Conservation (phyloP, 352 stramenopile species). For the Phytophthora sp. region DNA sequence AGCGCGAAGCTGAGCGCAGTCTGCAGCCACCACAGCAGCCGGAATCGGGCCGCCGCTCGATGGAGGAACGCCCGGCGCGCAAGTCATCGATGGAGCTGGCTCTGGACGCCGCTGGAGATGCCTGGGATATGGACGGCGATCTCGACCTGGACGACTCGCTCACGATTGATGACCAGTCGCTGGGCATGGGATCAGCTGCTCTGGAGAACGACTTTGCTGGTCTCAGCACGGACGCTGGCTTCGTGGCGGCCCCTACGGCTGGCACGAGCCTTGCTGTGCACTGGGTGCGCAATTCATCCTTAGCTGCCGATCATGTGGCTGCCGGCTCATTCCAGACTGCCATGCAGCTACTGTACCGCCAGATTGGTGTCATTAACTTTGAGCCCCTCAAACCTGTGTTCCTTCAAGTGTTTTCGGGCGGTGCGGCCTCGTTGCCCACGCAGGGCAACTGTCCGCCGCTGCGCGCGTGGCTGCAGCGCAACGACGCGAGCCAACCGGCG, state of each 20-base stretch:
- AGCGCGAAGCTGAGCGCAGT: conserved; percentile 78
- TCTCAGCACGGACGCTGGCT: conserved; percentile 55
- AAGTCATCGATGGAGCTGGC: conserved; percentile 79
- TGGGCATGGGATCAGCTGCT: conserved; percentile 49
- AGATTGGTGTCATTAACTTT: conserved; percentile 99
- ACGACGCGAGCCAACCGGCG: conserved; percentile 87
- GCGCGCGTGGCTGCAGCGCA: conserved; percentile 84
- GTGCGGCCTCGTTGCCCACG: conserved; percentile 80
- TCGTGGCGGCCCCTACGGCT: conserved; percentile 91
- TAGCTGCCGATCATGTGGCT: conserved; percentile 97
- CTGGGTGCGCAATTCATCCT: conserved; percentile 97
- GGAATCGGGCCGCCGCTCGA: conserved; percentile 27
- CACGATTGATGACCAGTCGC: conserved; percentile 51
- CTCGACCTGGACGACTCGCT: conserved; percentile 85
- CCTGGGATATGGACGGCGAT: conserved; percentile 86
- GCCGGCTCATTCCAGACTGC: conserved; percentile 96
- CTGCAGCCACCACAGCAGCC: conserved; percentile 63
- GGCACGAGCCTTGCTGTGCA: conserved; percentile 89
- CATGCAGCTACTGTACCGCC: conserved; percentile 98
- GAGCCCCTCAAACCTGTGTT: conserved; percentile 93
- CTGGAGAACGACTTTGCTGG: conserved; percentile 64
- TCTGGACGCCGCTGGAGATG: conserved; percentile 75
- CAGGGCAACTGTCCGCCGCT: conserved; percentile 84
- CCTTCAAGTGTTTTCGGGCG: conserved; percentile 84
- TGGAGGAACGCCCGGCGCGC: conserved; percentile 56